Evolutionary conservation across 2,329 filamentous ascomycete species (phyloP), one percentile per base, ranked within the genome.

Genomic region (Fusarium sp.): DNA sequence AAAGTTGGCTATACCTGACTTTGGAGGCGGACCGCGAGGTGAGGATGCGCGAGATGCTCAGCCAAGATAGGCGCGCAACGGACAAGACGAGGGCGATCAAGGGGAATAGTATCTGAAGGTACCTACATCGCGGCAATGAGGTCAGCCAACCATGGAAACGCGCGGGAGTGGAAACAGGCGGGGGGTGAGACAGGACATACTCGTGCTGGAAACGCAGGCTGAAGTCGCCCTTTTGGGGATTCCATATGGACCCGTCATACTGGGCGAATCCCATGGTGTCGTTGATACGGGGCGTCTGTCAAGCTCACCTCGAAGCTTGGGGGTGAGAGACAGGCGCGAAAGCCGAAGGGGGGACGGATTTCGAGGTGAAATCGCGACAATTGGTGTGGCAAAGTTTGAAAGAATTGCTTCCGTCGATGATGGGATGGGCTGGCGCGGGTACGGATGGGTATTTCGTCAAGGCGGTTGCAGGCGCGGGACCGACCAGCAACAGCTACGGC

Each of bases 101-200:
- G 63, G 96, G 96, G 63, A 98, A 87, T 55, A 97, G 86, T 69
- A 94, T 90, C 82, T 94, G 92, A 51, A 84, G 81, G 65, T 82
- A 83, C 65, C 82, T 84, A 62, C 14, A 65, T 57, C 53, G 35
- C 35, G 5, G 49, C 55, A 67, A 58, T 33, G 38, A 53, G 7
- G 67, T 69, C 35, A 69, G 77, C 64, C 46, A 69, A 66, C 57
- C 46, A 35, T 51, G 29, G 20, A 31, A 29, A 20, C 56, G 35
- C 35, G 14, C 27, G 24, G 49, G 24, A 40, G 46, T 20, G 35
- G 27, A 40, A 38, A 57, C 31, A 62, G 27, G 36, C 22, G 33
- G 49, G 49, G 40, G 27, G 36, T 14, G 57, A 53, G 72, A 71
- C 62, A 58, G 51, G 36, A 87, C 92, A 81, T 84, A 94, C 92